These are phyloP conservation scores for Aureobasidium melanogenum DNA, from an alignment of 2,329 filamentous ascomycete genomes.

Conservation along the genomic window DNA sequence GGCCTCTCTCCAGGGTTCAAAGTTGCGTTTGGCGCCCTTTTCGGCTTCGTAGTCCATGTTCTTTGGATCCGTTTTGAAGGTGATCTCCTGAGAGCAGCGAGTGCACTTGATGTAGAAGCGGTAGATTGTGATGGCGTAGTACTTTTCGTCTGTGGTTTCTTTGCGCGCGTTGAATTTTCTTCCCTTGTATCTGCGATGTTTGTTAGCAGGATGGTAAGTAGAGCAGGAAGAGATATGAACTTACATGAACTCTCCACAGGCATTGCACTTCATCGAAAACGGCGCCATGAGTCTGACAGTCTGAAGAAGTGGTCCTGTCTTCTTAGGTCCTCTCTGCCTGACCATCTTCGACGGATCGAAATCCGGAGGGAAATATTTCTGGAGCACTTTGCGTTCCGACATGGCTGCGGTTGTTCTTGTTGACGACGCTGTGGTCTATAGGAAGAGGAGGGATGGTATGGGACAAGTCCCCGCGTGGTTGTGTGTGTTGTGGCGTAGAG, in stretches of 20 bases:
- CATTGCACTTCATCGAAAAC: slow-evolving; percentile 67
- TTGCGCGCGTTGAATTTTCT: slow-evolving; percentile 82
- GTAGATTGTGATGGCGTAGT: slow-evolving; percentile 79
- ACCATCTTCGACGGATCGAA: slow-evolving; percentile 82
- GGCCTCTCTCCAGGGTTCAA: slow-evolving; percentile 77
- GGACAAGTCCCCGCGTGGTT: background rate
- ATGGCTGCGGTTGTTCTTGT: slow-evolving; percentile 40
- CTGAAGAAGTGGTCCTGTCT: slow-evolving; percentile 65
- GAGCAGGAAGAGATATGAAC: too few relatives aligned
- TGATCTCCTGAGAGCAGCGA: slow-evolving; percentile 75
- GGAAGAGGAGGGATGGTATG: background rate
- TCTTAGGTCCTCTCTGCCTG: slow-evolving; percentile 57
- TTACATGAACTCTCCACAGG: slow-evolving; percentile 71
- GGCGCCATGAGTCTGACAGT: slow-evolving; percentile 87
- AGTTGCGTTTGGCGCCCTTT: slow-evolving; percentile 80
- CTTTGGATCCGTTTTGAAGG: slow-evolving; percentile 90
- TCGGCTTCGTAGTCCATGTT: slow-evolving; percentile 83
- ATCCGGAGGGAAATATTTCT: slow-evolving; percentile 61
- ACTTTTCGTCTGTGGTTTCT: slow-evolving; percentile 83
- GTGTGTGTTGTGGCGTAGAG: background rate
- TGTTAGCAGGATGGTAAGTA: too few relatives aligned
- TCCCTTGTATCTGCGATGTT: too few relatives aligned
- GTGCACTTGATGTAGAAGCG: slow-evolving; percentile 81
- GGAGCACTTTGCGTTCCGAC: slow-evolving; percentile 79
- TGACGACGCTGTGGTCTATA: background rate